These are phyloP conservation scores for Eragrostis nindensis DNA, from an alignment of 176 grass and related monocot genomes.

Conservation along the genomic window DNA sequence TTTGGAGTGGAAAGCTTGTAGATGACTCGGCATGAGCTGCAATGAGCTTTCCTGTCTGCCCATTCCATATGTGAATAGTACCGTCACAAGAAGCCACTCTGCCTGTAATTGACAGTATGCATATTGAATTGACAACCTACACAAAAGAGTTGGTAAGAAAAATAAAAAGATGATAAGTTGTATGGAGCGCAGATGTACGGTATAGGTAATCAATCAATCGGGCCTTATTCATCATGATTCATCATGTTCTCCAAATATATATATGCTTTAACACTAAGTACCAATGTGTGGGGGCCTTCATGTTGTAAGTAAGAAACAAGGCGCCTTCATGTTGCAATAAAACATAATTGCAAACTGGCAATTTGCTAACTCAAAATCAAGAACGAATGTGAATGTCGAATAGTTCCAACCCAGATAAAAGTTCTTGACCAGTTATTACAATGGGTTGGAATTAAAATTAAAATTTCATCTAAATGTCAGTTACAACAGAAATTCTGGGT, in stretches of 20 bases:
- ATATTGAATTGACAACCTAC: conserved; percentile 89
- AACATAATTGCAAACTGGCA: too few species aligned
- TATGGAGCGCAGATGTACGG: not conserved
- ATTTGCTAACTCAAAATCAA: not conserved
- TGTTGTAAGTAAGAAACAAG: not conserved
- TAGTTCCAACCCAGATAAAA: too few species aligned
- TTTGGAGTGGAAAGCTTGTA: conserved; percentile 60
- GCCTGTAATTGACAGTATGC: conserved; percentile 70
- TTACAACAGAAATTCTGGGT: not conserved
- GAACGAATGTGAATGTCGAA: not conserved
- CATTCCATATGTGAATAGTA: conserved; percentile 97
- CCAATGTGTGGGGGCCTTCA: not conserved
- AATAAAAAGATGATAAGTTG: not conserved
- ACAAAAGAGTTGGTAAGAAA: conserved; percentile 16
- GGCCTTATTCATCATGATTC: not conserved
- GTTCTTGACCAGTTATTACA: not conserved
- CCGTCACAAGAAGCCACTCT: conserved; percentile 95
- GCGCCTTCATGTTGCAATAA: too few species aligned
- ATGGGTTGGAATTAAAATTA: not conserved
- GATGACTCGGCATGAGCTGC: conserved; percentile 73
- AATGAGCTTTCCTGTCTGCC: conserved; percentile 83
- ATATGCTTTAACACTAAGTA: too few species aligned
- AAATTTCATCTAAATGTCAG: not conserved
- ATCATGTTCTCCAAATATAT: too few species aligned
- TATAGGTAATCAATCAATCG: not conserved